These are phyloP conservation scores for Pythium aquatile DNA, from an alignment of 352 stramenopile species.

Conservation along the genomic window DNA sequence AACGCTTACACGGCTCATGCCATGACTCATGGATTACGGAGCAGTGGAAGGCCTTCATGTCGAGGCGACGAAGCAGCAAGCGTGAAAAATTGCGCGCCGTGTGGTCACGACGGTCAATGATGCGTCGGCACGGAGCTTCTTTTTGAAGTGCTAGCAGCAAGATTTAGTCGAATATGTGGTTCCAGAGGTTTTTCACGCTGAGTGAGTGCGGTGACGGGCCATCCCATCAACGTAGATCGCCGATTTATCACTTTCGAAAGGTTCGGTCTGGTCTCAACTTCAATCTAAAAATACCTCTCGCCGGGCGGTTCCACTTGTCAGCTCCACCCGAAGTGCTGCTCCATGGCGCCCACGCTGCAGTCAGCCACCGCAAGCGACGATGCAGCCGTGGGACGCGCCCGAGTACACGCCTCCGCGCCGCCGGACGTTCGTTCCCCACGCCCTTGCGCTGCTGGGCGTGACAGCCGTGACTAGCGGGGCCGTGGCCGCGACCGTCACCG, in stretches of 20 bases:
- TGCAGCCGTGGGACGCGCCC: neutral
- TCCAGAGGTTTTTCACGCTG: neutral
- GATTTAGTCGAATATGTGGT: neutral
- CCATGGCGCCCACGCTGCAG: neutral
- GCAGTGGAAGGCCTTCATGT: neutral
- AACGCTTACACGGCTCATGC: no score
- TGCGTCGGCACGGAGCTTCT: neutral
- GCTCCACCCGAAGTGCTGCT: neutral
- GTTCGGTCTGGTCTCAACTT: neutral
- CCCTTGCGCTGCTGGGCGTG: constrained; percentile 5
- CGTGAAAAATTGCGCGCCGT: neutral
- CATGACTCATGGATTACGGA: no score
- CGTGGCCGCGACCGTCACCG: neutral
- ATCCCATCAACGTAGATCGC: neutral
- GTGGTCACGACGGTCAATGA: neutral
- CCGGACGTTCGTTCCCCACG: neutral
- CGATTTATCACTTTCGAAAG: neutral
- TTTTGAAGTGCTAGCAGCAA: neutral
- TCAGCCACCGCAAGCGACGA: neutral
- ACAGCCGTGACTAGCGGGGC: neutral
- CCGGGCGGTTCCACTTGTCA: neutral
- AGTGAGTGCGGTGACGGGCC: neutral
- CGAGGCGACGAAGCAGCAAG: neutral
- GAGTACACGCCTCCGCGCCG: neutral
- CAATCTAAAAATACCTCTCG: neutral